Percentiles rank a stretch among this genome's conserved stretches.
These are phyloP conservation scores for Paramecium caudatum DNA, from an alignment of 73 alveolate genomes.

Conservation along the genomic window DNA sequence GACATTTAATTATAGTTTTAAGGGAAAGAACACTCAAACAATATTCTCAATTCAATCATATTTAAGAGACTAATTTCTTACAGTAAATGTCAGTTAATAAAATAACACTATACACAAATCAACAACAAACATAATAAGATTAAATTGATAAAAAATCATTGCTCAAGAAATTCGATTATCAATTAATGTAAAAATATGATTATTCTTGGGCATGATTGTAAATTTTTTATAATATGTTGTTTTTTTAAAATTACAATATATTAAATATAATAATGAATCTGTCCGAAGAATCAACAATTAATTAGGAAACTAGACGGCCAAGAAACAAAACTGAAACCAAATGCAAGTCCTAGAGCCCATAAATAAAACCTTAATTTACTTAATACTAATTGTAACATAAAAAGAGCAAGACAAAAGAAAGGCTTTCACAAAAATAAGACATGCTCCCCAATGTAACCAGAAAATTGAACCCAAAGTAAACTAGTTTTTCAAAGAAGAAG, in stretches of 20 bases:
- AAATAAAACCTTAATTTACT: constrained; percentile 15
- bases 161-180: not conserved
- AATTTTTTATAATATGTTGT: no score
- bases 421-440: not conserved
- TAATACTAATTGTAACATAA: constrained; percentile 7
- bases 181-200: constrained; percentile 22
- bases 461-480: constrained; percentile 33
- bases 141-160: constrained; percentile 1
- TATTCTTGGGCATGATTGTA: constrained; percentile 60
- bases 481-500: constrained; percentile 27
- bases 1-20: not conserved
- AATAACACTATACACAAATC: not conserved
- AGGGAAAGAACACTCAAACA: constrained; percentile 10
- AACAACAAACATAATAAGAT: not conserved
- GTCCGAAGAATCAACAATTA: constrained; percentile 49
- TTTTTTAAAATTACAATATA: no score
- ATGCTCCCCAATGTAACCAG: not conserved
- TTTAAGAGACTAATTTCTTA: not conserved
- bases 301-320: not conserved
- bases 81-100: constrained; percentile 19
- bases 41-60: not conserved
- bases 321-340: constrained; percentile 48
- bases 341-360: constrained; percentile 45
- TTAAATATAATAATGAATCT: constrained; percentile 19
- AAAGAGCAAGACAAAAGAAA: constrained; percentile 56